Percentiles rank a stretch among this genome's conserved stretches.
Evolutionary conservation across 768 basidiomycete genomes (phyloP).

Genomic region (Tulasnella calospora): DNA sequence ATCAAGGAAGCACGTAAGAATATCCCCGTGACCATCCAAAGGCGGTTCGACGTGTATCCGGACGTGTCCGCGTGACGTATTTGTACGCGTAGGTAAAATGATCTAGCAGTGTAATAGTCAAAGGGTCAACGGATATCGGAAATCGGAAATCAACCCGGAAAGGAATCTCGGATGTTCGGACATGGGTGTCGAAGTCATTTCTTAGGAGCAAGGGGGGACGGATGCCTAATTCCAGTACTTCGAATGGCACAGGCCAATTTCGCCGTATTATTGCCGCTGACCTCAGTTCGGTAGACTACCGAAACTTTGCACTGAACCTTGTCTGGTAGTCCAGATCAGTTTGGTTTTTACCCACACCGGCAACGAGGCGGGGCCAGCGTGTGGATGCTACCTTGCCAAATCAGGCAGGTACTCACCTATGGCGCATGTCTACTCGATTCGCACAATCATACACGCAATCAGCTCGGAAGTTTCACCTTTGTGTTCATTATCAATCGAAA

Average conservation of each 20-base stretch:
- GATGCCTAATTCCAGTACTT: not conserved
- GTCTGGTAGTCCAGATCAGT: not conserved
- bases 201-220: not conserved
- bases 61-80: constrained; percentile 46
- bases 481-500: not conserved
- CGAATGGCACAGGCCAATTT: not conserved
- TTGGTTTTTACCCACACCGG: not conserved
- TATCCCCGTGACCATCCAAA: constrained; percentile 87
- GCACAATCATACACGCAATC: not conserved
- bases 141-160: not conserved
- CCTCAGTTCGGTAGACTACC: constrained; percentile 4
- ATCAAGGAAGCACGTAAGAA: constrained; percentile 66
- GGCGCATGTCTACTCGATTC: not conserved
- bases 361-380: constrained; percentile 2
- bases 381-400: not conserved
- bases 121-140: not conserved
- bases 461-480: not conserved
- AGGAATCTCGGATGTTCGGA: not conserved
- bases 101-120: not conserved
- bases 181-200: not conserved
- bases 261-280: not conserved
- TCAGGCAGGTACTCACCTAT: not conserved
- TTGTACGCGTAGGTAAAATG: too few relatives aligned
- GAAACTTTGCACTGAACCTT: constrained; percentile 9
- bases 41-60: constrained; percentile 87